A percentile compares a stretch with the other conserved stretches of the same genome.
Evolutionary conservation across 345 rosid genomes (phyloP).

Genomic region (Atalantia buxifolia): DNA sequence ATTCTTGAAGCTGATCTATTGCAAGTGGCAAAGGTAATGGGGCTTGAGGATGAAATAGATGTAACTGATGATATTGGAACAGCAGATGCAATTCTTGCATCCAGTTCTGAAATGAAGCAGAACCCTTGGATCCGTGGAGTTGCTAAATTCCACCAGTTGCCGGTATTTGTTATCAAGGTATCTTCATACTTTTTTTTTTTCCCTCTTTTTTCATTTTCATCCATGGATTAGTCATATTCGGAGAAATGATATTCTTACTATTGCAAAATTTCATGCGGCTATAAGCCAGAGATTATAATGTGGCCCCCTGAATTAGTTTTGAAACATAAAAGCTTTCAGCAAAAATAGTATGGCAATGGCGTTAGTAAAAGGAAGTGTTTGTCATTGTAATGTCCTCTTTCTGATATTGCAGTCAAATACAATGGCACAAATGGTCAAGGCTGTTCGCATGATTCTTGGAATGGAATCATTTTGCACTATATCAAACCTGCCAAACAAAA

Average conservation of each 20-base stretch:
- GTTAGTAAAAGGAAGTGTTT: background rate
- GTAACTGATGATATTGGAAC: constrained; percentile 76
- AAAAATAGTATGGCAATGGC: background rate
- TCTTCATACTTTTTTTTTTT: background rate
- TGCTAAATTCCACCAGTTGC: constrained; percentile 79
- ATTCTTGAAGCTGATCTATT: constrained; percentile 82
- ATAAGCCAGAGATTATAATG: background rate
- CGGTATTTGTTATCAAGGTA: constrained; percentile 82
- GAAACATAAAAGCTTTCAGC: background rate
- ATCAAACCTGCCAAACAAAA: constrained; percentile 30
- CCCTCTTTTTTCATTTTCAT: background rate
- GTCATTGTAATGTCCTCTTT: background rate
- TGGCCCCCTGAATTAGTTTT: background rate
- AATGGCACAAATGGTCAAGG: constrained; percentile 97
- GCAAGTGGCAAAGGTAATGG: constrained; percentile 90
- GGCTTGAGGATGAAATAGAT: constrained; percentile 69
- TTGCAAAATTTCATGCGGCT: background rate
- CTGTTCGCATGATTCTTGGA: constrained; percentile 82
- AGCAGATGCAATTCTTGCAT: constrained; percentile 84
- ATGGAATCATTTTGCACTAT: constrained; percentile 57
- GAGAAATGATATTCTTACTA: background rate
- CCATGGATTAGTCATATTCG: background rate
- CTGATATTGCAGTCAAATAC: constrained; percentile 71
- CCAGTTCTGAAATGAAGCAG: constrained; percentile 70
- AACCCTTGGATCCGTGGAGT: constrained; percentile 79